Percentiles rank a stretch among this genome's conserved stretches.
Conservation (phyloP, 2,329 filamentous ascomycete genomes). For the Trichoderma sp. region DNA sequence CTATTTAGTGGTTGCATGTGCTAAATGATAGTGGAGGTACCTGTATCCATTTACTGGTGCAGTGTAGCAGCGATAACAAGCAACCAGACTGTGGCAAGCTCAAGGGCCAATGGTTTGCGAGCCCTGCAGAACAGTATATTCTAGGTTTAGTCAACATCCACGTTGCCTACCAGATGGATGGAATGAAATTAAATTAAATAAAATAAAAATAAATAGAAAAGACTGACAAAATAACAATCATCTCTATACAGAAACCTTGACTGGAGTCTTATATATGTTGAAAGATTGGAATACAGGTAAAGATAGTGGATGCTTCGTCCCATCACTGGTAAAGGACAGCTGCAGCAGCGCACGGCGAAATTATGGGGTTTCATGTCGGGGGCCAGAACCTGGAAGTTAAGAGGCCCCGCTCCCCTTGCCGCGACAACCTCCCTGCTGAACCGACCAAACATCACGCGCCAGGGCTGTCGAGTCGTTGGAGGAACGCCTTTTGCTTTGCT, state of each 20-base stretch:
- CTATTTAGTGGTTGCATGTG: not conserved
- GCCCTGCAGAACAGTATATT: not conserved
- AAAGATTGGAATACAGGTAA: not conserved
- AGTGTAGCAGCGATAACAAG: not conserved
- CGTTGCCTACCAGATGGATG: too few relatives aligned
- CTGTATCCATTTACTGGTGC: not conserved
- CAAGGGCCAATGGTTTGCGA: not conserved
- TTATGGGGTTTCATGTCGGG: slow-evolving; percentile 17
- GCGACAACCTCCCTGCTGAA: slow-evolving; percentile 11
- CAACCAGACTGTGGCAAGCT: not conserved
- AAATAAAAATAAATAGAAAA: not conserved
- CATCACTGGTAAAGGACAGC: too few relatives aligned
- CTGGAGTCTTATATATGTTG: not conserved
- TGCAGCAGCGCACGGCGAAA: not conserved
- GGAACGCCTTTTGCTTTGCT: not conserved
- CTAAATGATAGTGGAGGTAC: not conserved
- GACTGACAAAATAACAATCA: not conserved
- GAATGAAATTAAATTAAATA: too few relatives aligned
- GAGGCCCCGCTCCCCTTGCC: slow-evolving; percentile 13
- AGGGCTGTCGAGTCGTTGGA: not conserved
- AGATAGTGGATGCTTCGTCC: too few relatives aligned
- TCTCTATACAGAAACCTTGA: not conserved
- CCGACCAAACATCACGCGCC: slow-evolving; percentile 17
- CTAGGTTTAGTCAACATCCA: not conserved
- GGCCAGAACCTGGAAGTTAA: not conserved